Evolutionary conservation across 495 filamentous ascomycete genomes (phyloP), one percentile per base, ranked within the genome.

Genomic region (Entonaema liquescens): DNA sequence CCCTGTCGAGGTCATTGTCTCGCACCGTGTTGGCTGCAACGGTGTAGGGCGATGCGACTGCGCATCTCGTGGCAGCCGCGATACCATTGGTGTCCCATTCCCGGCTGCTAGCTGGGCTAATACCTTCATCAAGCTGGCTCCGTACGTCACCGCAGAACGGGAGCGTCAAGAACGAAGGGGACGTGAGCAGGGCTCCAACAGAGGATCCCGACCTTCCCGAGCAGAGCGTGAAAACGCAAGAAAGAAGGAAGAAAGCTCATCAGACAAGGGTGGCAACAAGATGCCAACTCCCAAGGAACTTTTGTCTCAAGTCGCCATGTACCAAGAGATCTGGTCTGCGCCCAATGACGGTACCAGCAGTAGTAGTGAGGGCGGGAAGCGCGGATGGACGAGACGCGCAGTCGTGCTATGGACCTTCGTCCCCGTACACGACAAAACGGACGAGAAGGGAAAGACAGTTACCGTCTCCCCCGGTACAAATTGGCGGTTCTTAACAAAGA

Each of bases 321-420:
- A 83, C 70, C 83, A 85, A 62, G 83, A 85, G 74, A 77, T 85
- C 36, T 84, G 74, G 77, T 84, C 82, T 1, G 75, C 78, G 2
- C 80, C 82, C 13, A 77, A 68, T 26, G 65, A 79, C 11, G 62
- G 57, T 1, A 33, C 57, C 21, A 49, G 42, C 15, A 57, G 50
- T 1, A 40, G 59, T 12, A 38, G 40, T 25, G 64, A 66, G 15
- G 19, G 40, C 9, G 68, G 68, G 26, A 76, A 57, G 19, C 71
- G 73, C 35, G 71, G 74, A 23, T 84, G 83, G 83, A 80, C 75
- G 0, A 77, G 82, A 2, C 79, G 83, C 1, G 77, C 77, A 21
- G 71, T 84, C 55, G 75, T 85, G 8, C 76, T 85, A 12, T 85
- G 83, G 83, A 82, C 82, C 0, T 84, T 84, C 61, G 71, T 79